Conservation (phyloP, 2,329 filamentous ascomycete species). For the Phialophora verrucosa region DNA sequence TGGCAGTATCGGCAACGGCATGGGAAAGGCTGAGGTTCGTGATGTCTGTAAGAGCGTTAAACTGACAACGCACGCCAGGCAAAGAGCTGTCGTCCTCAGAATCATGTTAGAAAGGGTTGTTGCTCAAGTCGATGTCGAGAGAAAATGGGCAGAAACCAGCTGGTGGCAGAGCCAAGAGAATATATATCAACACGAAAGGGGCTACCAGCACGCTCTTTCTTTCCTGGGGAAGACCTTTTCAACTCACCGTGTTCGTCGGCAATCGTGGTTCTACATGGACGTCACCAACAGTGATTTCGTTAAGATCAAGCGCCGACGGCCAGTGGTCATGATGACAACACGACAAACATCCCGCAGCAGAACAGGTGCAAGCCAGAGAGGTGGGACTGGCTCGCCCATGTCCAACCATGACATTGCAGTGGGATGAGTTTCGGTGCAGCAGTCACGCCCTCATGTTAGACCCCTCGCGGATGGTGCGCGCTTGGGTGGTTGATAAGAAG, state of each 20-base stretch:
- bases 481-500: conserved; percentile 10
- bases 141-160: not conserved
- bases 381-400: not conserved
- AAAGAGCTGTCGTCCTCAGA: not conserved
- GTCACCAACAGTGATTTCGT: not conserved
- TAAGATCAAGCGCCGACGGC: not conserved
- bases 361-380: not conserved
- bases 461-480: not conserved
- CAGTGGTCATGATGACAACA: conserved; percentile 17
- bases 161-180: not conserved
- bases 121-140: not conserved
- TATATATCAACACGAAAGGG: not conserved
- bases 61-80: not conserved
- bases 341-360: not conserved
- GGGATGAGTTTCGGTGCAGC: not conserved
- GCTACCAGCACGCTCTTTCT: not conserved
- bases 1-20: conserved; percentile 14
- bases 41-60: not conserved
- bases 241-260: not conserved
- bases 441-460: not conserved
- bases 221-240: not conserved
- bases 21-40: conserved; percentile 4
- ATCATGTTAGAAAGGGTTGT: not conserved
- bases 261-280: not conserved
- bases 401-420: conserved; percentile 2